phyloP scores from a whole-genome alignment of 495 filamentous ascomycete genomes.

The Hypomontagnella submonticulosa region DNA sequence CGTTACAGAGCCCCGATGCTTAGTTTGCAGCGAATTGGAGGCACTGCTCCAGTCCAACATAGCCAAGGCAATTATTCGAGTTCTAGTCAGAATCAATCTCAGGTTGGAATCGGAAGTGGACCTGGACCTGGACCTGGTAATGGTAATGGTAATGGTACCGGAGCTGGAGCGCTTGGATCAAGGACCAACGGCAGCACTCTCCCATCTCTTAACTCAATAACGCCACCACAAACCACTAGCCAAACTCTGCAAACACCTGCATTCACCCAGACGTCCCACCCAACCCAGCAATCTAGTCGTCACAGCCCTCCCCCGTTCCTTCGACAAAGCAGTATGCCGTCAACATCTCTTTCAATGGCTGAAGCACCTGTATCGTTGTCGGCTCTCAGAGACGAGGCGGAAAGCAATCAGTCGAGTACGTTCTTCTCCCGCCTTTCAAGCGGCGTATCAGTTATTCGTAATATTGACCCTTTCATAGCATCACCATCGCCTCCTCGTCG shows the following conservation, averaged over 20 bases:
- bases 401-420: constrained; percentile 24
- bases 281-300: constrained; percentile 20
- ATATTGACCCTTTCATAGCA: constrained; percentile 5
- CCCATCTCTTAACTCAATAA: constrained; percentile 32
- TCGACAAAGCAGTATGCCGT: constrained; percentile 21
- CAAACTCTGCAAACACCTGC: constrained; percentile 24
- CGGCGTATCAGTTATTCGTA: background rate
- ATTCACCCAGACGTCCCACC: constrained; percentile 24
- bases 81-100: constrained; percentile 26
- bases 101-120: constrained; percentile 18
- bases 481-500: constrained; percentile 29
- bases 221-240: constrained; percentile 12
- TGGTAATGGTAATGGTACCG: too few relatives aligned
- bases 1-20: constrained; percentile 30
- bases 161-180: constrained; percentile 5
- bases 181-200: constrained; percentile 26
- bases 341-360: constrained; percentile 10
- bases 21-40: constrained; percentile 39
- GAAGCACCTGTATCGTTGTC: constrained; percentile 9
- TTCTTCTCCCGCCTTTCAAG: background rate
- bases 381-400: constrained; percentile 1
- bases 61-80: constrained; percentile 32
- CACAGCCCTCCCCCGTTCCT: constrained; percentile 24
- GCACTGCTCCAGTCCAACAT: constrained; percentile 40
- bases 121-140: too few relatives aligned